phyloP scores from a whole-genome alignment of 495 filamentous ascomycete species.

The Tuber magnatum region DNA sequence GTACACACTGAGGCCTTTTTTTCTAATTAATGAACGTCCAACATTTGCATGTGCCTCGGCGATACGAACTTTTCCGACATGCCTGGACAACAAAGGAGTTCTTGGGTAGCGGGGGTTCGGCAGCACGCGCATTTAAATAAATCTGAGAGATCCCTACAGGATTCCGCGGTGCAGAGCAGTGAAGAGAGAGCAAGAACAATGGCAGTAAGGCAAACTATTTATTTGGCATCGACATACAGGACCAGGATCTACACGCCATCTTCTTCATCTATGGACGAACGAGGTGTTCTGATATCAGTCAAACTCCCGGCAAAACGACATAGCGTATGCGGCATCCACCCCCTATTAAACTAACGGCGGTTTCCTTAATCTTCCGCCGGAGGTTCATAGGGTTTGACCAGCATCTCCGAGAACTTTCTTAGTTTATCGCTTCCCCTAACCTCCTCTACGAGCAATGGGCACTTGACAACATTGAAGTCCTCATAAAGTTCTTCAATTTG shows the following conservation, averaged over 20 bases:
- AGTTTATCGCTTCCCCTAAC: conserved; percentile 90
- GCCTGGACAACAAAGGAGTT: neutral
- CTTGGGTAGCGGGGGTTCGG: neutral
- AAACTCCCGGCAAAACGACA: neutral
- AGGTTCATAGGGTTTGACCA: conserved; percentile 74
- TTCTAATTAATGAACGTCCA: neutral
- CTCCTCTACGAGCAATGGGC: conserved; percentile 91
- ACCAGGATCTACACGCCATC: neutral
- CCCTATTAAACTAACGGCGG: neutral
- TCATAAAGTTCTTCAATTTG: conserved; percentile 99
- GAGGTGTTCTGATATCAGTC: neutral
- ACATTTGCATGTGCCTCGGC: neutral
- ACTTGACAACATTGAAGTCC: conserved; percentile 98
- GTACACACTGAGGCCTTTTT: neutral
- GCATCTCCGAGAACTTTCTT: conserved; percentile 89
- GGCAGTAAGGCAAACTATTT: neutral
- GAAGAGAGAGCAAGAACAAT: neutral
- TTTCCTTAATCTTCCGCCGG: conserved; percentile 49
- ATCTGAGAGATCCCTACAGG: neutral
- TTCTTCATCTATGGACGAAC: neutral
- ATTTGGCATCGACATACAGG: neutral
- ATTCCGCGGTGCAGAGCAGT: neutral
- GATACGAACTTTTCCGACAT: neutral
- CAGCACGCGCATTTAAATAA: neutral
- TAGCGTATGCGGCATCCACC: neutral